Evolutionary conservation across 208 protist genomes (phyloP).

Genomic region (Wallacemonas sp.): DNA sequence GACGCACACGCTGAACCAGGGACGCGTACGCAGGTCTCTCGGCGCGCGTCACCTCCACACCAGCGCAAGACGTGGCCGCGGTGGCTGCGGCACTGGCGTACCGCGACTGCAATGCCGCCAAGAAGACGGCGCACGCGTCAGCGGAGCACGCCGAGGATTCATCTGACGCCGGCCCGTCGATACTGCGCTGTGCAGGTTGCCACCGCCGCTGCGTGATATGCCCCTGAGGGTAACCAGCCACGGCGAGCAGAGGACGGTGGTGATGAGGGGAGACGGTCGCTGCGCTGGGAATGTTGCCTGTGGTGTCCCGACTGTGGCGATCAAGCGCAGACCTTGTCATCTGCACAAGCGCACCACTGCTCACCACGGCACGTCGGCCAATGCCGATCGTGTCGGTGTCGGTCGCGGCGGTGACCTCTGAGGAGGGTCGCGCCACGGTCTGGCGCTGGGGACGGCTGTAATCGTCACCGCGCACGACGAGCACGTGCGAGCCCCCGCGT

Average conservation of each 20-base stretch:
- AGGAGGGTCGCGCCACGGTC: background rate
- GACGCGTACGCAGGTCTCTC: no score
- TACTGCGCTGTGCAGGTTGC: no score
- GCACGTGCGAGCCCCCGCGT: constrained; percentile 14
- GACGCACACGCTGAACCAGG: no score
- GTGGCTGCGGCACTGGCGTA: background rate
- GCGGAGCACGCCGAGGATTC: no score
- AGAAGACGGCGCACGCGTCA: no score
- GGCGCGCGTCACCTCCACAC: no score
- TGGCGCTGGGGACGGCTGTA: background rate
- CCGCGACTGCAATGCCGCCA: background rate
- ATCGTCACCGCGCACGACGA: constrained; percentile 34
- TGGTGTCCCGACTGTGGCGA: no score
- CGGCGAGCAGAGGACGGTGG: background rate
- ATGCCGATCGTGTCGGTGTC: background rate
- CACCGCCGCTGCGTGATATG: constrained; percentile 32
- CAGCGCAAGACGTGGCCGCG: background rate
- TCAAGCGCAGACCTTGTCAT: no score
- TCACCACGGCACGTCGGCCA: constrained; percentile 8
- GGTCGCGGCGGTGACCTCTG: no score
- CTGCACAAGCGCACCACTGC: constrained; percentile 21
- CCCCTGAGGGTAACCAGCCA: constrained; percentile 49
- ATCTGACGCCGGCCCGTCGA: no score
- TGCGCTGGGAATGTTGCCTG: no score
- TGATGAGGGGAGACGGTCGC: no score